Conservation (phyloP, 2,329 filamentous ascomycete genomes). For the Botrytis byssoidea region DNA sequence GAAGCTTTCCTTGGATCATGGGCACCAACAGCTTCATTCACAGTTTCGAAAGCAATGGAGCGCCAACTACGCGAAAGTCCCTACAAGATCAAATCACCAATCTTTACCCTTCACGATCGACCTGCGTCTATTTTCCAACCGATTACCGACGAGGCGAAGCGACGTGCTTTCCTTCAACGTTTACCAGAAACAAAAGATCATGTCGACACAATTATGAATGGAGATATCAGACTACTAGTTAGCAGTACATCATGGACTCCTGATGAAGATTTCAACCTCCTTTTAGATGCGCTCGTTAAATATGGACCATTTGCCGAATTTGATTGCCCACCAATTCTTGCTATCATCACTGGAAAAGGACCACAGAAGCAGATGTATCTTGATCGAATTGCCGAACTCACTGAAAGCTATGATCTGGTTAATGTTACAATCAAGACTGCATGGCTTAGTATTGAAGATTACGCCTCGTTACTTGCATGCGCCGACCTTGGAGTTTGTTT, state of each 20-base stretch:
- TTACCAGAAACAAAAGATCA: conserved; percentile 64
- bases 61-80: conserved; percentile 62
- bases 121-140: conserved; percentile 82
- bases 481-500: conserved; percentile 89
- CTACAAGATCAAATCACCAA: conserved; percentile 62
- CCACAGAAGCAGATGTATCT: conserved; percentile 79
- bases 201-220: conserved; percentile 57
- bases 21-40: conserved; percentile 71
- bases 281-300: conserved; percentile 75
- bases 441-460: conserved; percentile 82
- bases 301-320: conserved; percentile 60
- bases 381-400: conserved; percentile 59
- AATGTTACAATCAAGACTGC: conserved; percentile 74
- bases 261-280: conserved; percentile 89
- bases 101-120: conserved; percentile 79
- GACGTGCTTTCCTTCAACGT: conserved; percentile 61
- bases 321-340: conserved; percentile 62
- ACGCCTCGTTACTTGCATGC: conserved; percentile 77
- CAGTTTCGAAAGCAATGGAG: conserved; percentile 88
- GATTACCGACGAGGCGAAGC: conserved; percentile 45
- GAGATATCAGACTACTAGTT: conserved; percentile 68
- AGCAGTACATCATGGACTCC: conserved; percentile 97
- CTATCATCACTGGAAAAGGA: conserved; percentile 92
- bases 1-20: conserved; percentile 69
- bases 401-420: conserved; percentile 57